Evolutionary conservation across 2,329 filamentous ascomycete species (phyloP).

Genomic region (Ascochyta clinopodiicola): DNA sequence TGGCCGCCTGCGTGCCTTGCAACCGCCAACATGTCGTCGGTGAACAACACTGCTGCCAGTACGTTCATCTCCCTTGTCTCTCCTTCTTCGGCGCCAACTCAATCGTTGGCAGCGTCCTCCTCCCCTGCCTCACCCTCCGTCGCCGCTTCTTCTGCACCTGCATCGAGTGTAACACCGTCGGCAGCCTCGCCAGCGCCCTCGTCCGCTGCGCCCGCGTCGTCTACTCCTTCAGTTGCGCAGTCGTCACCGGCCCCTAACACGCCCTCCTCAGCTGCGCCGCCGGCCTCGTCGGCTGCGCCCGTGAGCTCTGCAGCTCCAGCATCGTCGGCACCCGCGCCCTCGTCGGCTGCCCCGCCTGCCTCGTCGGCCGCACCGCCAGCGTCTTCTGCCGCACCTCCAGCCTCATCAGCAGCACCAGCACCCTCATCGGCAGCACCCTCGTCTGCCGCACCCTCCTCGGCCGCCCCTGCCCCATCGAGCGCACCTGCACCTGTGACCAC

Average conservation of each 20-base stretch:
- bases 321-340: conserved; percentile 19
- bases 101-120: conserved; percentile 17
- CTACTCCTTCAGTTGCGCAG: conserved; percentile 20
- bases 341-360: conserved; percentile 23
- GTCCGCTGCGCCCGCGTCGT: conserved; percentile 23
- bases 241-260: conserved; percentile 28
- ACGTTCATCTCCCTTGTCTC: conserved; percentile 38
- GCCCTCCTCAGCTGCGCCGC: conserved; percentile 21
- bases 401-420: conserved; percentile 56
- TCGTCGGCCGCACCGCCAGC: conserved; percentile 27
- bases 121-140: conserved; percentile 23
- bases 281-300: conserved; percentile 15
- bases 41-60: conserved; percentile 39
- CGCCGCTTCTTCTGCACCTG: conserved; percentile 21
- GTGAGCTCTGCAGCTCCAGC: conserved; percentile 15
- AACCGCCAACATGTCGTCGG: conserved; percentile 35
- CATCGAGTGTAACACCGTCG: conserved; percentile 30
- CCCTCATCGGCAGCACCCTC: conserved; percentile 21
- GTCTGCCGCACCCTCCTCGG: conserved; percentile 13
- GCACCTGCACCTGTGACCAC: conserved; percentile 21
- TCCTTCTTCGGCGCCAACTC: conserved; percentile 17
- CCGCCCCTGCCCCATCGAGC: conserved; percentile 16
- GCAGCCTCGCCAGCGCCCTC: conserved; percentile 28
- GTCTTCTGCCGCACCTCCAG: conserved; percentile 15
- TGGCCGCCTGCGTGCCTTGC: conserved; percentile 15